Evolutionary conservation across 805 yeast species (phyloP).

Genomic region (Spathaspora hagerdaliae): DNA sequence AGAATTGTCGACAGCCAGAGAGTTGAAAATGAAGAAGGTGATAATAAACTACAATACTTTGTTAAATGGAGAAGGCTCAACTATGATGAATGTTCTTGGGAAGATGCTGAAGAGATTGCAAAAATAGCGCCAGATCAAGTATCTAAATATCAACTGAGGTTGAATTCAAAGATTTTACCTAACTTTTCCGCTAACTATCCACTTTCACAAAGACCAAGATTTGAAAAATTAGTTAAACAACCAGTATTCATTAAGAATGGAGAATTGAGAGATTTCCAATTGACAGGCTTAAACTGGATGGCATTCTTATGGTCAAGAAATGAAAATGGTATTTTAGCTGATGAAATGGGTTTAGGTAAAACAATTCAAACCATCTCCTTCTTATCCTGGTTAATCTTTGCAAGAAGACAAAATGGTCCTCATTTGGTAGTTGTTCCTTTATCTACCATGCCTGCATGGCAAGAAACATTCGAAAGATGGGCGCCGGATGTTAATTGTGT

Average conservation of each 20-base stretch:
- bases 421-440: constrained; percentile 94
- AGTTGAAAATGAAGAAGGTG: constrained; percentile 56
- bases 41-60: constrained; percentile 68
- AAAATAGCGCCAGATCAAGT: constrained; percentile 81
- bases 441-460: constrained; percentile 98
- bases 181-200: constrained; percentile 75
- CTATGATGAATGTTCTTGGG: constrained; percentile 98
- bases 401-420: constrained; percentile 96
- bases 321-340: constrained; percentile 96
- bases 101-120: constrained; percentile 83
- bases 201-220: constrained; percentile 67
- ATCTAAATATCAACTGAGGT: constrained; percentile 72
- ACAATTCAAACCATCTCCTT: constrained; percentile 96
- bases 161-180: constrained; percentile 82
- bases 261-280: constrained; percentile 91
- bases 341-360: constrained; percentile 98
- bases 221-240: constrained; percentile 81
- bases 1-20: constrained; percentile 87
- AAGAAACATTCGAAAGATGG: constrained; percentile 97
- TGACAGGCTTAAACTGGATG: constrained; percentile 99
- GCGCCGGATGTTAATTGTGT: constrained; percentile 93
- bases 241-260: constrained; percentile 90
- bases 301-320: constrained; percentile 97
- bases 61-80: constrained; percentile 93
- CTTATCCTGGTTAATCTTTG: constrained; percentile 89